A percentile compares a stretch with the other conserved stretches of the same genome.
These are phyloP conservation scores for Colletotrichum sansevieriae DNA, from an alignment of 2,329 filamentous ascomycete species.

Conservation along the genomic window DNA sequence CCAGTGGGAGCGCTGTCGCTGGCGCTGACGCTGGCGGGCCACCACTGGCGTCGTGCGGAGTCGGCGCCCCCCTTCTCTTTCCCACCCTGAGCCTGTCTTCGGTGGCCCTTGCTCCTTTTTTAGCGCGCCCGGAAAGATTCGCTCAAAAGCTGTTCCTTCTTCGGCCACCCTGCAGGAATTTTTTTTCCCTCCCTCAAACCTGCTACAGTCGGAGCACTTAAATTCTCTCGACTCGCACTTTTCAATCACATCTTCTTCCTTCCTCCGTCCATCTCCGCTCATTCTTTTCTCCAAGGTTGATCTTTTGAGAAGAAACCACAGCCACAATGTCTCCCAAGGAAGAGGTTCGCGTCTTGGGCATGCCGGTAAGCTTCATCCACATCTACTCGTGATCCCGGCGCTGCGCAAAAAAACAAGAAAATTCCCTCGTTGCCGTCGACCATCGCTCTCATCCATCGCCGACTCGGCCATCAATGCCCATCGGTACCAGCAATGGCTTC, in stretches of 20 bases:
- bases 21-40: conserved; percentile 4
- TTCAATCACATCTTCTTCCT: conserved; percentile 57
- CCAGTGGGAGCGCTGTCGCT: too few relatives aligned
- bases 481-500: conserved; percentile 27
- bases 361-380: conserved; percentile 68
- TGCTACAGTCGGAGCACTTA: conserved; percentile 55
- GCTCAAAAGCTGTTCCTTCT: conserved; percentile 63
- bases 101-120: conserved; percentile 39
- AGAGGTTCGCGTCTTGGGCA: conserved; percentile 69
- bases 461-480: not conserved
- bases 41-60: conserved; percentile 8
- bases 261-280: conserved; percentile 70
- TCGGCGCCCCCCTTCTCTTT: conserved; percentile 43
- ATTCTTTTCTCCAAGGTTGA: conserved; percentile 65
- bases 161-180: conserved; percentile 59
- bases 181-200: conserved; percentile 62
- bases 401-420: conserved; percentile 46
- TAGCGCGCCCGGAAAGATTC: conserved; percentile 63
- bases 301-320: conserved; percentile 58
- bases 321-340: conserved; percentile 69
- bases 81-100: conserved; percentile 36
- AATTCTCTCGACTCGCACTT: conserved; percentile 47
- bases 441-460: conserved; percentile 42
- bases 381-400: conserved; percentile 33
- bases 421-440: conserved; percentile 45